Conservation (phyloP, 2,329 filamentous ascomycete genomes). For the Calonectria ilicicola region DNA sequence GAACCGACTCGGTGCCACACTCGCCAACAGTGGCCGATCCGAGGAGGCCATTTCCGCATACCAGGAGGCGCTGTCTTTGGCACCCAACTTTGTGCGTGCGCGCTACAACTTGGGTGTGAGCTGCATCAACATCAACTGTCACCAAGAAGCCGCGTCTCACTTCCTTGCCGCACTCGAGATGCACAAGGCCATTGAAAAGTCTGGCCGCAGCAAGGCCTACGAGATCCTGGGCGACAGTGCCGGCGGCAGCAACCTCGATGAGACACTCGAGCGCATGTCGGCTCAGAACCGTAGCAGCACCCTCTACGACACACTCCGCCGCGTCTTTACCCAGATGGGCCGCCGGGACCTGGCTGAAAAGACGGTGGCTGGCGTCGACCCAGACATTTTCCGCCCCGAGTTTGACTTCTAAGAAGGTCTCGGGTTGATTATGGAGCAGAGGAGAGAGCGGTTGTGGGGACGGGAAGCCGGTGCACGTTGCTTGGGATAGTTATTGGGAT, state of each 20-base stretch:
- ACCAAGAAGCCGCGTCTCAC: slow-evolving; percentile 92
- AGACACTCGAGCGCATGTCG: slow-evolving; percentile 86
- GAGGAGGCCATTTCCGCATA: slow-evolving; percentile 98
- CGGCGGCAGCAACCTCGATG: slow-evolving; percentile 63
- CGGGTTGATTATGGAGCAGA: not conserved
- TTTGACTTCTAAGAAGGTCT: slow-evolving; percentile 78
- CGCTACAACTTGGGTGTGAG: slow-evolving; percentile 96
- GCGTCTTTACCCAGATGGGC: slow-evolving; percentile 98
- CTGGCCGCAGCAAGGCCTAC: slow-evolving; percentile 84
- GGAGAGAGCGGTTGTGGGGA: not conserved
- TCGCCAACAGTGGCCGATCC: slow-evolving; percentile 92
- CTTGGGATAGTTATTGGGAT: not conserved
- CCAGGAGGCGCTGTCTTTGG: slow-evolving; percentile 88
- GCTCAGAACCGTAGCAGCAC: slow-evolving; percentile 97
- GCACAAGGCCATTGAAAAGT: slow-evolving; percentile 93
- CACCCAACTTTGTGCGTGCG: slow-evolving; percentile 96
- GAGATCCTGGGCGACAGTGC: slow-evolving; percentile 78
- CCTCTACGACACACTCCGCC: slow-evolving; percentile 90
- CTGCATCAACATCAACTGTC: slow-evolving; percentile 98
- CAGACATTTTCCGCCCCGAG: slow-evolving; percentile 87
- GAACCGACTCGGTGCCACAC: slow-evolving; percentile 95
- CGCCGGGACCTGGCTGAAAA: slow-evolving; percentile 87
- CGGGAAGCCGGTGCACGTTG: not conserved
- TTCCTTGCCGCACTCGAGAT: slow-evolving; percentile 91
- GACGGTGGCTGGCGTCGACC: slow-evolving; percentile 90